These are phyloP conservation scores for Euphorbia celastroides DNA, from an alignment of 441 rosid species.

Conservation along the genomic window DNA sequence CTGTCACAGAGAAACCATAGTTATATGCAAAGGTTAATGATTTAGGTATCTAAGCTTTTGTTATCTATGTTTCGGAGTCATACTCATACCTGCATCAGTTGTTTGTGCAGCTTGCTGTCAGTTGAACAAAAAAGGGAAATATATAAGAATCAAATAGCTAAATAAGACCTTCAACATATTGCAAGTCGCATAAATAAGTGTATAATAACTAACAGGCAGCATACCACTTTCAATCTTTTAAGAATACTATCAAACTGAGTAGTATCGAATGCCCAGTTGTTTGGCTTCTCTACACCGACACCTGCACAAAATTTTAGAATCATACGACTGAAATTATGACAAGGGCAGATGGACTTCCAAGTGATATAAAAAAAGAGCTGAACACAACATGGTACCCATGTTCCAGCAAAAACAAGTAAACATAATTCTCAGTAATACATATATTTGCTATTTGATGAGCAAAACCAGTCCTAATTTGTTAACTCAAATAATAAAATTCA, in stretches of 20 bases:
- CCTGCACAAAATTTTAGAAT: conserved; percentile 36
- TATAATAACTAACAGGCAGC: background rate
- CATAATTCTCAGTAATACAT: background rate
- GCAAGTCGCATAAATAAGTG: background rate
- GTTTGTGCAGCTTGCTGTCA: conserved; percentile 59
- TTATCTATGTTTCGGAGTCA: background rate
- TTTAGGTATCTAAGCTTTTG: background rate
- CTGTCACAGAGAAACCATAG: conserved; percentile 23
- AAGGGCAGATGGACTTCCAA: background rate
- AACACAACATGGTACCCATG: background rate
- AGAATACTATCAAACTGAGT: conserved; percentile 92
- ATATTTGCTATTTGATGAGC: background rate
- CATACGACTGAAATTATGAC: background rate
- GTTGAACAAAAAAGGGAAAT: conserved; percentile 3
- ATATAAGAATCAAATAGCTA: background rate
- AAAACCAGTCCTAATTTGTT: background rate
- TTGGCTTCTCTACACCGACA: conserved; percentile 86
- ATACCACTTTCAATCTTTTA: conserved; percentile 91
- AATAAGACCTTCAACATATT: background rate
- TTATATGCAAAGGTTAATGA: background rate
- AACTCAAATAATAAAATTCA: background rate
- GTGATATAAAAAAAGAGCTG: background rate
- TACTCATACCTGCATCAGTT: conserved; percentile 63
- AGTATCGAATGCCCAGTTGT: conserved; percentile 93
- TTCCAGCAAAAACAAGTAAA: background rate